phyloP scores from a whole-genome alignment of 192 early-diverging fungal genomes.

The Lunasporangiospora selenospora region DNA sequence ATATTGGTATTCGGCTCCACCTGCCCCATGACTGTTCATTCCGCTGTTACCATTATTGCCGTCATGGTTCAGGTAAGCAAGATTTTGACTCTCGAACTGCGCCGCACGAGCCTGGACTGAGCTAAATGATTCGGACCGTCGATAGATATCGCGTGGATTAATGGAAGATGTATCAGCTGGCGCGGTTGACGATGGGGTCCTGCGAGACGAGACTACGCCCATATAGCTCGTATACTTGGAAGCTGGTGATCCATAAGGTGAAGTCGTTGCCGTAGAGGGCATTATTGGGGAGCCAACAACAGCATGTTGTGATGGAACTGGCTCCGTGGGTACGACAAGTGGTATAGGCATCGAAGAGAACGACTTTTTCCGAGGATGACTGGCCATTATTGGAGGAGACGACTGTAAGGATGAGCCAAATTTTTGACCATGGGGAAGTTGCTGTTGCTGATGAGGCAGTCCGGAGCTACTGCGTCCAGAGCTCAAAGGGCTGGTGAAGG shows the following conservation, averaged over 20 bases:
- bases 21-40: constrained; percentile 1
- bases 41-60: constrained; percentile 17
- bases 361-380: constrained; percentile 36
- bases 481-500: constrained; percentile 13
- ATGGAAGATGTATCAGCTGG: no score
- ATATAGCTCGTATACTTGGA: constrained; percentile 23
- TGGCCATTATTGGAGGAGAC: constrained; percentile 1
- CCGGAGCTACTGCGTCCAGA: constrained; percentile 32
- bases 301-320: no score
- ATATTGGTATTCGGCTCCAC: neutral
- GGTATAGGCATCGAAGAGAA: constrained; percentile 25
- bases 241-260: constrained; percentile 39
- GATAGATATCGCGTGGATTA: constrained; percentile 21
- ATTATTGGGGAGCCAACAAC: constrained; percentile 2
- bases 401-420: neutral
- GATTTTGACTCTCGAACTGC: no score
- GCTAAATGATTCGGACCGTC: constrained; percentile 35
- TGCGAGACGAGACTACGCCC: constrained; percentile 24
- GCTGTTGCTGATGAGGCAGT: no score
- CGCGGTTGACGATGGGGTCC: constrained; percentile 12
- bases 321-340: constrained; percentile 12
- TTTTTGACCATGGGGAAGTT: constrained; percentile 12
- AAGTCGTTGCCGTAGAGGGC: constrained; percentile 6
- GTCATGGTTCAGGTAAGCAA: no score
- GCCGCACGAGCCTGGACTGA: constrained; percentile 26